Percentiles rank a stretch among this genome's conserved stretches.
Conservation (phyloP, 495 filamentous ascomycete species). For the Neurospora terricola region DNA sequence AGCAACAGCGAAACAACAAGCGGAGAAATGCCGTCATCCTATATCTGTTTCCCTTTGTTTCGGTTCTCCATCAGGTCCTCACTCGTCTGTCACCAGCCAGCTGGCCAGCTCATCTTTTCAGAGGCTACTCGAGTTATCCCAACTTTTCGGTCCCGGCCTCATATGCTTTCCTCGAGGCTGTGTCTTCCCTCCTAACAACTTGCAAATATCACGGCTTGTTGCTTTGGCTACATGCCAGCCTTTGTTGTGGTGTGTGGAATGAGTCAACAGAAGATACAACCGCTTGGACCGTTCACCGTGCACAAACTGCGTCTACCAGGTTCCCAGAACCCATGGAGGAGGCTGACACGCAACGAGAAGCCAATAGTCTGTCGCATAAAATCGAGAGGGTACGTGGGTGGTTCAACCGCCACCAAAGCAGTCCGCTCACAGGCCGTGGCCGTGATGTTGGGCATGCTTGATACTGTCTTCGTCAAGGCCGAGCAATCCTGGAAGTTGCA, state of each 20-base stretch:
- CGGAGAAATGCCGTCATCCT: slow-evolving; percentile 22
- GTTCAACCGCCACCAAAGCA: not conserved
- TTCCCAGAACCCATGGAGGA: not conserved
- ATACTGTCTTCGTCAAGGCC: not conserved
- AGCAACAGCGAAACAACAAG: slow-evolving; percentile 35
- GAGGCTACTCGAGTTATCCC: not conserved
- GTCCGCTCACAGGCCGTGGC: not conserved
- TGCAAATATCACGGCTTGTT: not conserved
- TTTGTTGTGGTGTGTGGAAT: not conserved
- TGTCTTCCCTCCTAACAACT: not conserved
- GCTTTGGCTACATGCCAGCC: not conserved
- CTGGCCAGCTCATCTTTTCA: slow-evolving; percentile 4
- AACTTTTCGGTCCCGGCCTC: not conserved
- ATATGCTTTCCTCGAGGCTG: not conserved
- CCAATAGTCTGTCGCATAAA: not conserved
- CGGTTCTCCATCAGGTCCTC: slow-evolving; percentile 8
- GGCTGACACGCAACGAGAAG: not conserved
- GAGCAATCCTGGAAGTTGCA: not conserved
- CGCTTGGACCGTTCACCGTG: not conserved
- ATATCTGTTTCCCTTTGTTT: slow-evolving; percentile 15
- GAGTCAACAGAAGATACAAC: not conserved
- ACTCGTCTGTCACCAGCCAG: slow-evolving; percentile 9
- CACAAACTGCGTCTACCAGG: not conserved
- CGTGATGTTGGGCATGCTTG: not conserved
- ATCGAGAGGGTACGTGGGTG: not conserved